phyloP scores from a whole-genome alignment of 306 rosid species.

The Carpinus viminea region DNA sequence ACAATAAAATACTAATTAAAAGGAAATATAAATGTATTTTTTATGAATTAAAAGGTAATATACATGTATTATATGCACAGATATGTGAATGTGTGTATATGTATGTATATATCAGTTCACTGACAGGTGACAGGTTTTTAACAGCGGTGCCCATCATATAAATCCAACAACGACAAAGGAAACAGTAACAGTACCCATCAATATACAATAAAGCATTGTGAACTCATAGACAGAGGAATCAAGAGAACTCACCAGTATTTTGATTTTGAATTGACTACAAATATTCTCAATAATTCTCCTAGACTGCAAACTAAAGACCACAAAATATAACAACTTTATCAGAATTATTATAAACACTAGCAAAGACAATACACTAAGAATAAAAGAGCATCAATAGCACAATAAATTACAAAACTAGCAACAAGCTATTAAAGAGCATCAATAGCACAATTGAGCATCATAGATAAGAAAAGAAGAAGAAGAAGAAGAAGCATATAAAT shows the following conservation, averaged over 20 bases:
- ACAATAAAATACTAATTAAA: background rate
- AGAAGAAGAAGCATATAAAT: no score
- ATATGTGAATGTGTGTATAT: background rate
- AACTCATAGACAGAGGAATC: constrained; percentile 15
- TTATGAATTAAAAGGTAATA: background rate
- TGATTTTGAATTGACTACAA: constrained; percentile 62
- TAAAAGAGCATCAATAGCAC: constrained; percentile 16
- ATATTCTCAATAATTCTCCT: constrained; percentile 73
- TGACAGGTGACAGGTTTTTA: background rate
- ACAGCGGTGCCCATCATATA: background rate
- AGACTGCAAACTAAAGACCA: constrained; percentile 68
- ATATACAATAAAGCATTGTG: constrained; percentile 3
- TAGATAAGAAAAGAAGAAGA: background rate
- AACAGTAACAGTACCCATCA: constrained; percentile 2
- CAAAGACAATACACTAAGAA: constrained; percentile 2
- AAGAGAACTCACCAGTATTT: constrained; percentile 59
- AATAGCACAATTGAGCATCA: constrained; percentile 1
- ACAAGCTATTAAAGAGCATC: constrained; percentile 3
- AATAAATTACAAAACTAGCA: constrained; percentile 1
- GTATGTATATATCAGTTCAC: background rate
- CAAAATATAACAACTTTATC: constrained; percentile 3
- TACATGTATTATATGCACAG: background rate
- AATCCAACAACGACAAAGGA: background rate
- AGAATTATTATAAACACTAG: constrained; percentile 5
- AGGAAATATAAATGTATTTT: background rate